Conservation (phyloP, 2,329 filamentous ascomycete genomes). For the Orbilia blumenaviensis region DNA sequence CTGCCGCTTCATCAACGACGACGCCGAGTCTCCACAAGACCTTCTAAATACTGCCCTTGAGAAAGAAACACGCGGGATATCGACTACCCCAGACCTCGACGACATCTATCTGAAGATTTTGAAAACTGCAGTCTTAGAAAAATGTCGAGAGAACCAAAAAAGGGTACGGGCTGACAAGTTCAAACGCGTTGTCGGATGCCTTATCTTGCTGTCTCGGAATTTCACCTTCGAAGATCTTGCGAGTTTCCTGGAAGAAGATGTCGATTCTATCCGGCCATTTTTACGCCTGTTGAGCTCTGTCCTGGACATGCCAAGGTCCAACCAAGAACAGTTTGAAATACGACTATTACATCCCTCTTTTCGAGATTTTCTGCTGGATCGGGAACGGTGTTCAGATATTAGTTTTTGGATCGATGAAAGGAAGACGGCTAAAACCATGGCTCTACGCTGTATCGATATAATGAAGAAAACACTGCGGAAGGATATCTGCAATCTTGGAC, state of each 20-base stretch:
- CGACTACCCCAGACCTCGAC: background rate
- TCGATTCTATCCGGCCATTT: background rate
- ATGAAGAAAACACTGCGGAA: background rate
- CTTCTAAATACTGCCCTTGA: background rate
- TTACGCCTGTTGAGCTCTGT: background rate
- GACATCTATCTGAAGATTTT: conserved; percentile 4
- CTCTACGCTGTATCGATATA: background rate
- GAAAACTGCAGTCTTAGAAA: background rate
- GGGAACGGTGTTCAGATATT: background rate
- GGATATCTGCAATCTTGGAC: background rate
- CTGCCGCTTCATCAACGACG: conserved; percentile 57
- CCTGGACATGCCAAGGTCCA: background rate
- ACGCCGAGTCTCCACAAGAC: background rate
- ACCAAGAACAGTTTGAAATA: background rate
- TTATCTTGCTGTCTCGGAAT: background rate
- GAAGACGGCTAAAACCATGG: background rate
- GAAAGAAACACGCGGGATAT: background rate
- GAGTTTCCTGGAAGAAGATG: background rate
- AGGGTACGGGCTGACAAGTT: background rate
- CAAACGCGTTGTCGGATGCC: background rate
- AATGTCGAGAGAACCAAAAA: too few relatives aligned
- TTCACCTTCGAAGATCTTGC: background rate
- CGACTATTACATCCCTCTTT: conserved; percentile 13
- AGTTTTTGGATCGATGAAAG: conserved; percentile 6
- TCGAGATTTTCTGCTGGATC: conserved; percentile 13